Evolutionary conservation across 2,329 filamentous ascomycete species (phyloP).

Genomic region (Hymenoscyphus scutula): DNA sequence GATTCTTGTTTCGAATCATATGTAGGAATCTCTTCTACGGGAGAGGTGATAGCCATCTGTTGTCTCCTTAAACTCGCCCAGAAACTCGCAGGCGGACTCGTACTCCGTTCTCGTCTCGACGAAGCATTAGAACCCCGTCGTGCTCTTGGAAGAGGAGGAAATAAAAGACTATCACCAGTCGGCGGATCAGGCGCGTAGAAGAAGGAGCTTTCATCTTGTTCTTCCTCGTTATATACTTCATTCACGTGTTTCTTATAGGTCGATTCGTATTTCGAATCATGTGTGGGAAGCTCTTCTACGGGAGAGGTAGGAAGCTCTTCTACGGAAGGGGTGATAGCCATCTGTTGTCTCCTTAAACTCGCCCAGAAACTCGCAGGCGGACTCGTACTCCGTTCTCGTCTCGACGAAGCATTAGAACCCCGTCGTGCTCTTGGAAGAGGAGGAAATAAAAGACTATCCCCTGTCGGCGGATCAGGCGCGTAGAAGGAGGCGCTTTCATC

Average conservation of each 20-base stretch:
- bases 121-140: conserved; percentile 23
- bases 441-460: conserved; percentile 24
- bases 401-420: conserved; percentile 23
- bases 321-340: background rate
- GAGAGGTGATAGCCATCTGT: conserved; percentile 1
- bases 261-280: too few species aligned
- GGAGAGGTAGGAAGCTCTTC: too few species aligned
- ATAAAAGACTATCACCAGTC: conserved; percentile 21
- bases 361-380: conserved; percentile 29
- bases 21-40: conserved; percentile 4
- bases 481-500: conserved; percentile 25
- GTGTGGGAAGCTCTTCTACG: too few species aligned
- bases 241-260: too few species aligned
- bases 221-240: background rate
- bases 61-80: conserved; percentile 28
- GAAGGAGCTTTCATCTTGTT: conserved; percentile 19
- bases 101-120: conserved; percentile 23
- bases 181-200: conserved; percentile 29
- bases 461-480: conserved; percentile 25
- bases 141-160: conserved; percentile 24
- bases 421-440: conserved; percentile 22
- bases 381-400: conserved; percentile 24
- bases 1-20: too few species aligned
- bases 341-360: conserved; percentile 24
- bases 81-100: conserved; percentile 26